Evolutionary conservation across 2,329 filamentous ascomycete genomes (phyloP).

Genomic region (Akanthomyces uredinophilus): DNA sequence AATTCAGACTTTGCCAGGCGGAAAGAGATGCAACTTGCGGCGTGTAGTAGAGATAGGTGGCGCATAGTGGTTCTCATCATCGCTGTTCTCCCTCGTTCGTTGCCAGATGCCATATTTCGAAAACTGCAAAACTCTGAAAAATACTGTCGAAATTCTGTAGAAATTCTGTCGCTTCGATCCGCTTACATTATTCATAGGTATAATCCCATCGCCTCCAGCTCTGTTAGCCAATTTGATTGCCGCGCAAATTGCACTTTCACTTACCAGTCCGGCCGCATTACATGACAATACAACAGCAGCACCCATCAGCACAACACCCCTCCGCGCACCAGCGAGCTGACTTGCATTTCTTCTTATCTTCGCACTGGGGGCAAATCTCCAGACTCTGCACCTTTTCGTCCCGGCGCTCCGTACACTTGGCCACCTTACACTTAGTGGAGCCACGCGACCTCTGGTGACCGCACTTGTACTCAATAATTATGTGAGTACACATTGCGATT

Average conservation of each 20-base stretch:
- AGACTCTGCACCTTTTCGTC: conserved; percentile 27
- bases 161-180: neutral
- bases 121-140: neutral
- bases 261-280: conserved; percentile 4
- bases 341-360: conserved; percentile 24
- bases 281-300: conserved; percentile 7
- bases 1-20: neutral
- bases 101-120: neutral
- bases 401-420: conserved; percentile 26
- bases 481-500: conserved; percentile 30
- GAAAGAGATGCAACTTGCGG: neutral
- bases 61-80: neutral
- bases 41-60: neutral
- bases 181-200: neutral
- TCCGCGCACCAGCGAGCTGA: conserved; percentile 35
- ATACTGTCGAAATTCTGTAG: neutral
- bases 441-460: conserved; percentile 32
- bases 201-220: neutral
- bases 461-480: conserved; percentile 32
- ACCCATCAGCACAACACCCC: conserved; percentile 24
- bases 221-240: neutral
- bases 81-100: neutral
- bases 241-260: neutral
- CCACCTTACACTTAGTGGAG: conserved; percentile 31
- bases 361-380: conserved; percentile 32